These are phyloP conservation scores for Chionographis japonica DNA, from an alignment of 106 monocot species.

Conservation along the genomic window DNA sequence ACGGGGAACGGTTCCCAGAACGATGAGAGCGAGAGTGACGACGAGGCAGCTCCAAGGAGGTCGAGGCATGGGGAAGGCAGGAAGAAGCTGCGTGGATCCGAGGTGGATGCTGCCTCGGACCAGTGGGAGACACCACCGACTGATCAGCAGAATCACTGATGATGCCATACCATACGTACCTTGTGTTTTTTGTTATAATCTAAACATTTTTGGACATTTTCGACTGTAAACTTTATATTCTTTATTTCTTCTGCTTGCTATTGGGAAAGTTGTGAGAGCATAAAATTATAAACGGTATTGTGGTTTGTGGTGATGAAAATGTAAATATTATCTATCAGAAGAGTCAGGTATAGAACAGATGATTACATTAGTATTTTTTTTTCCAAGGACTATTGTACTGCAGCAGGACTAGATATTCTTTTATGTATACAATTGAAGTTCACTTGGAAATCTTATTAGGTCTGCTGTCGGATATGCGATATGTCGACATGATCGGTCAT, in stretches of 20 bases:
- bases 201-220: too few species aligned
- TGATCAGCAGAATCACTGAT: slow-evolving; percentile 14
- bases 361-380: not conserved
- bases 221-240: too few species aligned
- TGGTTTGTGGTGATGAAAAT: not conserved
- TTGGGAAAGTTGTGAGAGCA: not conserved
- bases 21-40: slow-evolving; percentile 85
- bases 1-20: slow-evolving; percentile 18
- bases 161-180: not conserved
- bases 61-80: slow-evolving; percentile 52
- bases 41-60: slow-evolving; percentile 81
- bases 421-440: too few species aligned
- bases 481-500: too few species aligned
- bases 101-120: slow-evolving; percentile 34
- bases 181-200: too few species aligned
- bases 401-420: too few species aligned
- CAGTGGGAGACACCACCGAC: slow-evolving; percentile 18
- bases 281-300: too few species aligned
- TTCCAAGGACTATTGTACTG: too few species aligned
- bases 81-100: slow-evolving; percentile 32
- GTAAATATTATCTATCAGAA: not conserved
- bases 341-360: not conserved
- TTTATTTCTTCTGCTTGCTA: not conserved
- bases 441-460: too few species aligned
- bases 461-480: too few species aligned